Conservation (phyloP, 106 monocot genomes). For the Hemerocallis citrina region DNA sequence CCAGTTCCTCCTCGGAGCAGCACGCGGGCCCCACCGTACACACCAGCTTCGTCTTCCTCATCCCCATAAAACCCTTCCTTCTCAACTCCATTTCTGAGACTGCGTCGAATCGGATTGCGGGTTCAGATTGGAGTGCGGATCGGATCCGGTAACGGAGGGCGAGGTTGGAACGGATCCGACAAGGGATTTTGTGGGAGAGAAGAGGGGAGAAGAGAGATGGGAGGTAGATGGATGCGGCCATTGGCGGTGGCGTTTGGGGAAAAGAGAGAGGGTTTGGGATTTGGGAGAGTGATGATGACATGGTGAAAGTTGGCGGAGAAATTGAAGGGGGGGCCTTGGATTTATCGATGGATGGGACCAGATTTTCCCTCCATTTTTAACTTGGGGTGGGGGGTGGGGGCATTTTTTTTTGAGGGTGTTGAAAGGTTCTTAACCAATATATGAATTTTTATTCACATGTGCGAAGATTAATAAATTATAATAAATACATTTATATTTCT, state of each 20-base stretch:
- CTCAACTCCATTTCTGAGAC: constrained; percentile 18
- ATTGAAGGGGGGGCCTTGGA: not conserved
- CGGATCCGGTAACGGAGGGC: not conserved
- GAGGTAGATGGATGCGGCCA: not conserved
- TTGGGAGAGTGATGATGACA: constrained; percentile 1
- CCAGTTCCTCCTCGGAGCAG: constrained; percentile 18
- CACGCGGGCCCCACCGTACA: constrained; percentile 48
- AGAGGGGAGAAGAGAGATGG: constrained; percentile 5
- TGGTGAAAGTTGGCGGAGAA: not conserved
- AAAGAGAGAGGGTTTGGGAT: not conserved
- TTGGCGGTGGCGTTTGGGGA: not conserved
- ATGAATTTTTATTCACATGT: too few species aligned
- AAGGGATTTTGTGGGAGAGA: not conserved
- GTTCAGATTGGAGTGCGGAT: not conserved
- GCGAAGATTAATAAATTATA: too few species aligned
- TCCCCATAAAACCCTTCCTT: constrained; percentile 31
- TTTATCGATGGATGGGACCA: not conserved
- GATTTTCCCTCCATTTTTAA: too few species aligned
- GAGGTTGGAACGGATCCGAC: not conserved
- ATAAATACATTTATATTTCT: too few species aligned
- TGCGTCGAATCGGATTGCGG: constrained; percentile 10
- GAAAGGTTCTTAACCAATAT: too few species aligned
- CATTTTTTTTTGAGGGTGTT: too few species aligned
- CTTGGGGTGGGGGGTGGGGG: too few species aligned
- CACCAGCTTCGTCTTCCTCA: constrained; percentile 50